These are phyloP conservation scores for Xerocomus spinulosus DNA, from an alignment of 768 basidiomycete species.

Conservation along the genomic window DNA sequence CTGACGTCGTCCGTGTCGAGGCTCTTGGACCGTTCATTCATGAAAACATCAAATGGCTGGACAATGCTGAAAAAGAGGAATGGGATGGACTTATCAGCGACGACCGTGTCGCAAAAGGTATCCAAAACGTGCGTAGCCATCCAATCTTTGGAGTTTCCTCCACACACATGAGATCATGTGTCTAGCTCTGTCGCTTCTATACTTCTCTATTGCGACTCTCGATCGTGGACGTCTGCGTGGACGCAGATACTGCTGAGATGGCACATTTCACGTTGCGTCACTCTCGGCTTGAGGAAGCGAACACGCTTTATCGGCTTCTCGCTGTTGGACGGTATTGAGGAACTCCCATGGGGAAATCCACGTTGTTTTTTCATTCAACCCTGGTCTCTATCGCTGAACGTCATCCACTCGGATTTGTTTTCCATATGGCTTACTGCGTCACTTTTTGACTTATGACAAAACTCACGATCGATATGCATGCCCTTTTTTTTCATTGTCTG, in stretches of 20 bases:
- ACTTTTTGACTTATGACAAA: constrained; percentile 18
- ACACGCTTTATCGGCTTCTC: constrained; percentile 62
- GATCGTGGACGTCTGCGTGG: constrained; percentile 59
- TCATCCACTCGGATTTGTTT: not conserved
- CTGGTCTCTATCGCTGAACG: not conserved
- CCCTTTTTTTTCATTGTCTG: too few species aligned
- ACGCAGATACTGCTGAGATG: constrained; percentile 73
- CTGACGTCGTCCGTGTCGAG: constrained; percentile 59
- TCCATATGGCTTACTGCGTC: constrained; percentile 1
- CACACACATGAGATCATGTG: not conserved
- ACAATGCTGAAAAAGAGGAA: constrained; percentile 65
- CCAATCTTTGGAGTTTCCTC: not conserved
- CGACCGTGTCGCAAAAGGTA: constrained; percentile 67
- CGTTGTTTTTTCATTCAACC: not conserved
- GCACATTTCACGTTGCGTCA: constrained; percentile 69
- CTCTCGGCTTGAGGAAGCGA: constrained; percentile 74
- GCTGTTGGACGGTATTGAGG: constrained; percentile 38
- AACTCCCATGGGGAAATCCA: not conserved
- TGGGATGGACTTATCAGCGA: constrained; percentile 64
- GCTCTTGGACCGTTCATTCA: constrained; percentile 70
- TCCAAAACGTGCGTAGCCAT: constrained; percentile 55
- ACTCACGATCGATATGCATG: constrained; percentile 6
- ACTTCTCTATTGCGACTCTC: constrained; percentile 60
- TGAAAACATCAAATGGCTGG: constrained; percentile 65
- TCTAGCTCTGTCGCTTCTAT: constrained; percentile 74